Evolutionary conservation across 805 yeast genomes (phyloP), one percentile per base, ranked within the genome.

Genomic region (Saccharomycopsis malanga): DNA sequence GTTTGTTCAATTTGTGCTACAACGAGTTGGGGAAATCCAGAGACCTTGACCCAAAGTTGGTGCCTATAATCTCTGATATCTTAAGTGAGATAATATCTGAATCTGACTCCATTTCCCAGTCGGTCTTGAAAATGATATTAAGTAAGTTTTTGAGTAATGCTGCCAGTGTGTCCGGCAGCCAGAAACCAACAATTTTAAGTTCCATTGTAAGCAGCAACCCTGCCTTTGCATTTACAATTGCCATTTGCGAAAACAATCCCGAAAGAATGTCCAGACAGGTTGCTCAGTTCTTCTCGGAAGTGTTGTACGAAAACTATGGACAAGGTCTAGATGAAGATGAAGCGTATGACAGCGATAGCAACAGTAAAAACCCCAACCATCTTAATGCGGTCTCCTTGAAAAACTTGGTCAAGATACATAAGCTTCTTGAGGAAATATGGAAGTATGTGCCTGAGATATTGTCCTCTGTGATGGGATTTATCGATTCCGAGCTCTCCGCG

Each of bases 401-500:
- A 37, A 76, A 75, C 18, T 62, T 85, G 45, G 68, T 67, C 9
- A 81, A 80, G 57, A 68, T 85, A 3, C 95, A 87, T 57, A 70
- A 62, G 10, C 64, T 87, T 29, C 66, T 81, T 0, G 64, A 80
- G 2, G 81, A 81, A 50, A 66, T 88, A 2, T 89, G 96, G 96
- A 76, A 70, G 55, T 71, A 76, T 44, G 80, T 79, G 0, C 96
- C 96, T 0, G 93, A 83, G 40, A 65, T 85, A 18, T 67, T 86
- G 9, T 71, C 76, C 3, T 77, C 93, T 1, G 83, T 84, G 0
- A 76, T 85, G 71, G 93, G 95, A 0, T 73, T 86, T 44, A 67
- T 88, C 3, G 86, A 85, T 54, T 87, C 85, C 56, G 95, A 88
- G 54, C 65, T 88, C 36, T 78, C 77, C 49, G 87, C 95, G 0